phyloP scores from a whole-genome alignment of 768 basidiomycete genomes.

The Collybia sordida region DNA sequence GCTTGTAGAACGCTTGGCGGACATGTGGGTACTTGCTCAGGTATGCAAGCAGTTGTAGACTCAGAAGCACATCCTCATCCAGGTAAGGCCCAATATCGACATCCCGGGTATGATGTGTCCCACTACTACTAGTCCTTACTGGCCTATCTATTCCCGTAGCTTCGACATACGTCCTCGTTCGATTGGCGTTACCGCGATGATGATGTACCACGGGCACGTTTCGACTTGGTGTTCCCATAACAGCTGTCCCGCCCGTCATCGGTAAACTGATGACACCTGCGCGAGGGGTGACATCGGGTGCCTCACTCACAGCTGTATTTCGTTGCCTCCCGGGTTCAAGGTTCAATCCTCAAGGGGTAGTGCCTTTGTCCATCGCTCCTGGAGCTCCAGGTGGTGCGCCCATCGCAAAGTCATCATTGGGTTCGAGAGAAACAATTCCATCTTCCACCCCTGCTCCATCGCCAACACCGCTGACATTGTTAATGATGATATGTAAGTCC shows the following conservation, averaged over 20 bases:
- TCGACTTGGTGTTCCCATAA: neutral
- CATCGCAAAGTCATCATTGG: too few species aligned
- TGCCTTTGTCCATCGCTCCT: too few species aligned
- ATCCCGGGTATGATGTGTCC: constrained; percentile 1
- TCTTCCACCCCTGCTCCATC: too few species aligned
- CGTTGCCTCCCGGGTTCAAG: too few species aligned
- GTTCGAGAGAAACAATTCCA: too few species aligned
- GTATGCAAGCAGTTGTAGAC: too few species aligned
- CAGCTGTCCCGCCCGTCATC: constrained; percentile 6
- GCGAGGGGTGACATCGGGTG: too few species aligned
- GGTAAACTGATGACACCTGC: constrained; percentile 61
- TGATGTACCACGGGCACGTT: constrained; percentile 3
- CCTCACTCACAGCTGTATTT: too few species aligned
- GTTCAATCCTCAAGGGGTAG: too few species aligned
- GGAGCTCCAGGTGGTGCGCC: too few species aligned
- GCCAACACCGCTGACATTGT: too few species aligned
- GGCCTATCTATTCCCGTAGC: constrained; percentile 5
- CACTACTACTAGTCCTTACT: neutral
- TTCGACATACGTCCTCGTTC: constrained; percentile 25
- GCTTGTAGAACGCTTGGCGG: constrained; percentile 92
- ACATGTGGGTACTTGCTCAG: constrained; percentile 99
- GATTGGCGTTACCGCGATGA: constrained; percentile 15
- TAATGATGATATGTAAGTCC: too few species aligned
- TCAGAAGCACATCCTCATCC: constrained; percentile 95
- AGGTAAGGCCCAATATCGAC: constrained; percentile 67